A percentile compares a stretch with the other conserved stretches of the same genome.
phyloP scores from a whole-genome alignment of 2,329 filamentous ascomycete genomes.

The Colletotrichum theobromicola region DNA sequence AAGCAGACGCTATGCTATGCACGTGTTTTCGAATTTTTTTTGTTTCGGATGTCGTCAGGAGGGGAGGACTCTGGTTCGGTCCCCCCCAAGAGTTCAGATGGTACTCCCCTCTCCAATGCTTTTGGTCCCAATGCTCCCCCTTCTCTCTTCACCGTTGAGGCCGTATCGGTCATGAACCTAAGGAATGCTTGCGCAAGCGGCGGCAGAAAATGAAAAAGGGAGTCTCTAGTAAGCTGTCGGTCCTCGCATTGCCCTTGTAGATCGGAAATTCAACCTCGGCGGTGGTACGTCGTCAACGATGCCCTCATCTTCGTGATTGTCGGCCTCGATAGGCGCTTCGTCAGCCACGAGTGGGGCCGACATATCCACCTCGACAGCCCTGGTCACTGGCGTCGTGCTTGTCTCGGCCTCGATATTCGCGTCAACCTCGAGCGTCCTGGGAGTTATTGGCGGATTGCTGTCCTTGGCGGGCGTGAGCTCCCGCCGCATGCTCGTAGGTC shows the following conservation, averaged over 20 bases:
- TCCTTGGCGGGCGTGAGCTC: constrained; percentile 38
- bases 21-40: neutral
- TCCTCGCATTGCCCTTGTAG: constrained; percentile 42
- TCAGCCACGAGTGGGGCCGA: constrained; percentile 16
- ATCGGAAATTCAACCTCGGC: constrained; percentile 47
- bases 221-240: neutral
- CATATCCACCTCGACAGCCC: constrained; percentile 10
- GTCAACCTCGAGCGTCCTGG: constrained; percentile 36
- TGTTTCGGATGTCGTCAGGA: neutral
- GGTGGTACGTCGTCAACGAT: constrained; percentile 39
- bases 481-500: constrained; percentile 59
- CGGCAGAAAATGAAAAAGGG: neutral
- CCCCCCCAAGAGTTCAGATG: neutral
- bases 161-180: constrained; percentile 15
- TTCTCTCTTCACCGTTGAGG: neutral
- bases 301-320: constrained; percentile 51
- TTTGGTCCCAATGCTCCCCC: constrained; percentile 1
- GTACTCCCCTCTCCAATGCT: neutral
- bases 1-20: constrained; percentile 23
- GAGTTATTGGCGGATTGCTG: constrained; percentile 8
- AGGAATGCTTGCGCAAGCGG: neutral
- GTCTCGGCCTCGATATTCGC: constrained; percentile 24
- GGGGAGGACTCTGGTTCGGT: neutral
- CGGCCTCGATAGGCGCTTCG: constrained; percentile 25
- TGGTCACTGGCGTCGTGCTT: neutral